Evolutionary conservation across 2,329 filamentous ascomycete species (phyloP), one percentile per base, ranked within the genome.

Genomic region (Fusarium brevicatenulatum): DNA sequence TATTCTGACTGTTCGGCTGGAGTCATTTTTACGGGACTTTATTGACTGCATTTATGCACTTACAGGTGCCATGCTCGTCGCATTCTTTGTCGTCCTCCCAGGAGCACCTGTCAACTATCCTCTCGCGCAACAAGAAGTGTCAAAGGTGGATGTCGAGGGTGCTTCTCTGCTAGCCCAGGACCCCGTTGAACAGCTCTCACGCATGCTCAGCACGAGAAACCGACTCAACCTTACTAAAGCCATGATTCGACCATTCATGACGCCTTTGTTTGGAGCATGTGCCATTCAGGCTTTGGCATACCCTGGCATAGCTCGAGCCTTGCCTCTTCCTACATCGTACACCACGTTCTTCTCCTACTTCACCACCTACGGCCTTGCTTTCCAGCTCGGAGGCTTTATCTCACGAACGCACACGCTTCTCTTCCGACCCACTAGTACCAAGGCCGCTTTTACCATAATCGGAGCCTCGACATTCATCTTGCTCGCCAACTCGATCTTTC

Each of bases 141-240:
- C 40, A 19, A 76, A 77, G 23, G 58, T 59, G 5, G 70, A 77
- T 16, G 30, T 73, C 0, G 70, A 75, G 39, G 70, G 78, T 23
- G 60, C 40, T 10, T 55, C 56, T 23, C 83, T 83, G 43, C 78
- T 87, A 1, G 77, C 82, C 0, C 83, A 83, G 0, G 83, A 82
- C 1, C 82, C 84, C 1, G 49, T 73, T 18, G 57, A 65, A 12
- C 70, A 78, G 19, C 63, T 72, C 9, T 64, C 66, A 1, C 71
- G 67, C 3, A 23, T 56, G 11, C 18, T 76, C 40, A 73, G 71
- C 55, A 42, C 70, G 4, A 66, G 70, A 54, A 74, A 74, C 57
- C 70, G 71, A 28, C 18, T 70, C 23, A 40, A 54, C 7, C 67
- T 75, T 10, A 43, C 50, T 2, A 58, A 66, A 36, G 25, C 49